These are phyloP conservation scores for Phlebiopsis flavidoalba DNA, from an alignment of 768 basidiomycete species.

Conservation along the genomic window DNA sequence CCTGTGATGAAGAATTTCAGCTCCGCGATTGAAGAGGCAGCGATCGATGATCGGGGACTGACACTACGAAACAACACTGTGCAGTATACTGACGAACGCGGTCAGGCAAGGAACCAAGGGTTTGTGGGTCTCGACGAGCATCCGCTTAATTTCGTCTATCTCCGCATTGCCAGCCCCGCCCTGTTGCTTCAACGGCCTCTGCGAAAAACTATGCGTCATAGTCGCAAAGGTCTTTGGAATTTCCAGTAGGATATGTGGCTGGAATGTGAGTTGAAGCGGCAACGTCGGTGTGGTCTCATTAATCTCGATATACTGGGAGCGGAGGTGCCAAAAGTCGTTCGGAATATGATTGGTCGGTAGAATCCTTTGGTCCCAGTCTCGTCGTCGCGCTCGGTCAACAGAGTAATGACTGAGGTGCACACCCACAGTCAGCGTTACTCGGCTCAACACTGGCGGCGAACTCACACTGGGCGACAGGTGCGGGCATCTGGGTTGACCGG, in stretches of 20 bases:
- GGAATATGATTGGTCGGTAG: constrained; percentile 88
- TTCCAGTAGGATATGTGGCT: constrained; percentile 84
- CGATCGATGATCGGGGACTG: constrained; percentile 5
- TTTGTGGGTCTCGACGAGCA: constrained; percentile 87
- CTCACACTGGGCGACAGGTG: constrained; percentile 60
- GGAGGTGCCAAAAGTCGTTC: constrained; percentile 93
- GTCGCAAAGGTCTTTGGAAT: constrained; percentile 82
- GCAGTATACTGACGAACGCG: constrained; percentile 78
- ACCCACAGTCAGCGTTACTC: not conserved
- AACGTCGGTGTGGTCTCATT: constrained; percentile 76
- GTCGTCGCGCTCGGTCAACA: constrained; percentile 61
- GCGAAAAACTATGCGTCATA: constrained; percentile 83
- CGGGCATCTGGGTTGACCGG: constrained; percentile 51
- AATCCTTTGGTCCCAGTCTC: constrained; percentile 58
- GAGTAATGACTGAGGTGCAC: constrained; percentile 48
- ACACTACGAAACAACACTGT: too few species aligned
- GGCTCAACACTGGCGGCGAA: not conserved
- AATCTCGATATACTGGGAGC: constrained; percentile 77
- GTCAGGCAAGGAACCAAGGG: constrained; percentile 86
- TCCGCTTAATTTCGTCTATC: constrained; percentile 92
- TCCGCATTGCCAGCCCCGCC: constrained; percentile 51
- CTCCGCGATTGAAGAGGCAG: not conserved
- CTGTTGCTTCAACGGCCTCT: constrained; percentile 68
- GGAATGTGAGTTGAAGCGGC: constrained; percentile 78
- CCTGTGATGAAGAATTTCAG: constrained; percentile 31